Conservation (phyloP, 1,284 basidiomycete genomes). For the Ustilago trichophora region DNA sequence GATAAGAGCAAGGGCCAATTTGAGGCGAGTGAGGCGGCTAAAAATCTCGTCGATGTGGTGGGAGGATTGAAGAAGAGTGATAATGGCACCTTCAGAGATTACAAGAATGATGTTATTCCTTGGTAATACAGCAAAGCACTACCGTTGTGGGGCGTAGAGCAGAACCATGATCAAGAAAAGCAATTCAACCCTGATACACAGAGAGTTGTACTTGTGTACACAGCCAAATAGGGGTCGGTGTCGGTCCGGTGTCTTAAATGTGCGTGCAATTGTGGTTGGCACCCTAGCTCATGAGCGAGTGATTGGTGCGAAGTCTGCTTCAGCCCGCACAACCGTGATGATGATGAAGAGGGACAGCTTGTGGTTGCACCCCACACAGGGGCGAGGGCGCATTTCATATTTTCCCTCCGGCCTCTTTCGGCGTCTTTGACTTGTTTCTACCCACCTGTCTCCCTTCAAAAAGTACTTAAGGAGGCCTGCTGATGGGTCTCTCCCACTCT, state of each 20-base stretch:
- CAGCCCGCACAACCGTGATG: neutral
- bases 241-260: neutral
- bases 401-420: no score
- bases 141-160: no score
- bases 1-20: conserved; percentile 70
- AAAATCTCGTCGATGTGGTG: conserved; percentile 73
- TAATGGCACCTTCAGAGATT: conserved; percentile 77
- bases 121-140: conserved; percentile 59
- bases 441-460: no score
- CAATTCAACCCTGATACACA: no score
- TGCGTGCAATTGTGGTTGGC: neutral
- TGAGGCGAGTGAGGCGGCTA: conserved; percentile 74
- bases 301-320: no score
- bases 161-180: neutral
- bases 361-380: no score
- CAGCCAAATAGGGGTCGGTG: neutral
- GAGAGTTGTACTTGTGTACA: no score
- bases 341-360: no score
- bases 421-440: no score
- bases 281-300: neutral
- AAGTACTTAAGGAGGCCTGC: no score
- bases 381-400: no score
- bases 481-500: no score
- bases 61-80: conserved; percentile 68
- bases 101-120: conserved; percentile 72